These are phyloP conservation scores for Tulasnella sp. DNA, from an alignment of 768 basidiomycete genomes.

Conservation along the genomic window DNA sequence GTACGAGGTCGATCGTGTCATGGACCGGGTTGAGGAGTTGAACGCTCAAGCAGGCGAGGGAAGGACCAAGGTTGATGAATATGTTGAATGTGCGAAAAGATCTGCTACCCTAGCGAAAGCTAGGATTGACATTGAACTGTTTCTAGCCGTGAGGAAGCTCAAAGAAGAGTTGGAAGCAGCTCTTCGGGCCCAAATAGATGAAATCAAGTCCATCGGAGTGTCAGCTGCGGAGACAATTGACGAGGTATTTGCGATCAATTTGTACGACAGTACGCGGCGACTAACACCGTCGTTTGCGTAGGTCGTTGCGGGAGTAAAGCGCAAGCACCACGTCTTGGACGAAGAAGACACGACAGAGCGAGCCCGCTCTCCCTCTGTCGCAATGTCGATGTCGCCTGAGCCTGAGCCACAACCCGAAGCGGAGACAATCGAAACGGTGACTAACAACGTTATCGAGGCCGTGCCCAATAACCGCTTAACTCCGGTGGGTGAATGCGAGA, in stretches of 20 bases:
- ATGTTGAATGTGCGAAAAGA: background rate
- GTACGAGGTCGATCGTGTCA: background rate
- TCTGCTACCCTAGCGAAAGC: background rate
- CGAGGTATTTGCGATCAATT: background rate
- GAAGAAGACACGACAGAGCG: background rate
- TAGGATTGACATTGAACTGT: background rate
- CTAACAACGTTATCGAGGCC: background rate
- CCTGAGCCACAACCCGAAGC: background rate
- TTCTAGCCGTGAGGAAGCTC: background rate
- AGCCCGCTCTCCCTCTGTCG: background rate
- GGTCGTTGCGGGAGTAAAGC: background rate
- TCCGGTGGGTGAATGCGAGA: background rate
- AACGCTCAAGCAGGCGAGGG: background rate
- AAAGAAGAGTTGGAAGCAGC: background rate
- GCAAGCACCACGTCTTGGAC: background rate
- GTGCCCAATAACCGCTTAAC: background rate
- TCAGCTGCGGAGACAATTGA: background rate
- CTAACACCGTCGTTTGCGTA: background rate
- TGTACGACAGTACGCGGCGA: background rate
- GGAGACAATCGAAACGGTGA: background rate
- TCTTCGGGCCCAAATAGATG: background rate
- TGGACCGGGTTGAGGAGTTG: background rate
- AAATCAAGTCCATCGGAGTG: background rate
- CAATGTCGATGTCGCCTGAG: background rate
- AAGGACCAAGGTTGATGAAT: background rate